Percentiles rank a stretch among this genome's conserved stretches.
These are phyloP conservation scores for Populus davidiana DNA, from an alignment of 345 rosid genomes.

Conservation along the genomic window DNA sequence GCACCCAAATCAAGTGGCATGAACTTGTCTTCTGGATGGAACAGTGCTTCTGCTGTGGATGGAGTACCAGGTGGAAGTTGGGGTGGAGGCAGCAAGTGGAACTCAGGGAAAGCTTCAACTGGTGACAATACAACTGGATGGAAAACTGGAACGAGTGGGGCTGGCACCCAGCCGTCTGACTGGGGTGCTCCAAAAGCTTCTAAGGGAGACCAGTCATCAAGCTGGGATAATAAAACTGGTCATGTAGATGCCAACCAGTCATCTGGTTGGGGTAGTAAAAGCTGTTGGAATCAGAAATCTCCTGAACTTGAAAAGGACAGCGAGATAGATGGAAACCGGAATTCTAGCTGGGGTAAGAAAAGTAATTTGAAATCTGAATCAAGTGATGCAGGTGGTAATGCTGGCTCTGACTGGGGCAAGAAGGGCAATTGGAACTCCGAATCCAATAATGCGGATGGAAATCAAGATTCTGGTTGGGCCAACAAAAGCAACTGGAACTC, in stretches of 20 bases:
- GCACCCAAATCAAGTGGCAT: background rate
- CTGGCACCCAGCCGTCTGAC: background rate
- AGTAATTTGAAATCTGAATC: conserved; percentile 17
- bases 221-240: conserved; percentile 8
- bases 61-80: conserved; percentile 6
- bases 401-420: background rate
- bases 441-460: background rate
- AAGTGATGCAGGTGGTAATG: conserved; percentile 3
- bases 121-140: background rate
- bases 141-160: background rate
- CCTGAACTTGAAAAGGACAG: background rate
- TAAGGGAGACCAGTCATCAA: background rate
- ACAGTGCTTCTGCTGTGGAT: background rate
- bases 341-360: conserved; percentile 2
- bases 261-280: conserved; percentile 13
- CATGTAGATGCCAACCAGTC: background rate
- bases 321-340: background rate
- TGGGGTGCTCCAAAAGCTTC: conserved; percentile 18
- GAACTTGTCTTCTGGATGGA: background rate
- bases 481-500: conserved; percentile 12
- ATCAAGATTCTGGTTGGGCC: conserved; percentile 12
- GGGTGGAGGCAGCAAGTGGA: conserved; percentile 13
- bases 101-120: background rate
- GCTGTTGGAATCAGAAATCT: conserved; percentile 6
- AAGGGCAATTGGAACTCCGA: conserved; percentile 15